Conservation (phyloP, 371 early-diverging fungal species). For the Umbelopsis sp. region DNA sequence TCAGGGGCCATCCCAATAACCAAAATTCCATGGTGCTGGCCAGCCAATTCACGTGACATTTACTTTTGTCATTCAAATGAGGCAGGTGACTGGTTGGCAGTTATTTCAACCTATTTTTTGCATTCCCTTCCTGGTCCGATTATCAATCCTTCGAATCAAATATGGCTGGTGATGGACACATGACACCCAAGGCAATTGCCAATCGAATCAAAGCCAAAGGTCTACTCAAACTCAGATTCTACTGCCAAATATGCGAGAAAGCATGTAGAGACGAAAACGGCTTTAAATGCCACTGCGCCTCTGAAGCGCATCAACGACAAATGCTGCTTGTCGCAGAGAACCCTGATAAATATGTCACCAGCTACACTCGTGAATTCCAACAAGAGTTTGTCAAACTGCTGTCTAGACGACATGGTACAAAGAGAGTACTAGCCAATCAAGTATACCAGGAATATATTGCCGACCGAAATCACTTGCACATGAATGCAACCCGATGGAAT, state of each 20-base stretch:
- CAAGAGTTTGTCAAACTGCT: constrained; percentile 71
- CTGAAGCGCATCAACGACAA: constrained; percentile 93
- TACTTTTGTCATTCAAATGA: too few relatives aligned
- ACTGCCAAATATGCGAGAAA: constrained; percentile 95
- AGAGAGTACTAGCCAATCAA: constrained; percentile 85
- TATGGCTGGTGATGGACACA: constrained; percentile 77
- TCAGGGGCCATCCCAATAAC: too few relatives aligned
- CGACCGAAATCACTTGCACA: constrained; percentile 90
- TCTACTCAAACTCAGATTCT: constrained; percentile 91
- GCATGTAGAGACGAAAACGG: constrained; percentile 96
- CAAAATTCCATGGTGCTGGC: too few relatives aligned
- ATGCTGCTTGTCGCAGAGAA: constrained; percentile 90
- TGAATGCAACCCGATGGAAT: constrained; percentile 95
- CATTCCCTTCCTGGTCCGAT: too few relatives aligned
- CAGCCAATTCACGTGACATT: too few relatives aligned
- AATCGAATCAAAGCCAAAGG: constrained; percentile 93
- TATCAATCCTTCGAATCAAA: neutral
- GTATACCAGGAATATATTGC: constrained; percentile 96
- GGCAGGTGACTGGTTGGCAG: too few relatives aligned
- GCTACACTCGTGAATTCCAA: constrained; percentile 77
- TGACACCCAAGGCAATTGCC: constrained; percentile 83
- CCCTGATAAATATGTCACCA: constrained; percentile 68
- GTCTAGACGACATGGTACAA: constrained; percentile 82
- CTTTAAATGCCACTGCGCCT: constrained; percentile 91
- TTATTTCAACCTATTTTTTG: too few relatives aligned